Percentiles rank a stretch among this genome's conserved stretches.
phyloP scores from a whole-genome alignment of 2,329 filamentous ascomycete genomes.

The Colletotrichum australisinense region DNA sequence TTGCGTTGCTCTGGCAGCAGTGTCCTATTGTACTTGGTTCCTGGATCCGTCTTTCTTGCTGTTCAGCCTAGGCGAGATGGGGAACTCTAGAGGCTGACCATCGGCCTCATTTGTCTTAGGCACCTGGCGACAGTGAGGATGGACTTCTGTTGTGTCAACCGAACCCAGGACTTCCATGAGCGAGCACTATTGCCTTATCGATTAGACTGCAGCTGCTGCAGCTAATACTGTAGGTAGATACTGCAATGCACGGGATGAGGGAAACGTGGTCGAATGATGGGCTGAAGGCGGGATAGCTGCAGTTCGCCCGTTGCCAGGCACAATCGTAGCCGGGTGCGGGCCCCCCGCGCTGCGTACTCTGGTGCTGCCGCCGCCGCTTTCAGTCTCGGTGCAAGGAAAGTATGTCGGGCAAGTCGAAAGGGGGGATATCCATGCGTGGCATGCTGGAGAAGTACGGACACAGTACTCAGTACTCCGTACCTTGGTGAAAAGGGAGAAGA shows the following conservation, averaged over 20 bases:
- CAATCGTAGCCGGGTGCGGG: not conserved
- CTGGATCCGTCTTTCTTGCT: not conserved
- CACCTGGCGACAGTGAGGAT: too few species aligned
- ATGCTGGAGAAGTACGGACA: not conserved
- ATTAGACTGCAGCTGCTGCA: not conserved
- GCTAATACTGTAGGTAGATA: not conserved
- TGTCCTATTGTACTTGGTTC: not conserved
- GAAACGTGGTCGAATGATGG: constrained; percentile 4
- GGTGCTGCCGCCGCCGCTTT: not conserved
- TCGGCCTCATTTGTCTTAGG: not conserved
- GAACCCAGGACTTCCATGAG: too few species aligned
- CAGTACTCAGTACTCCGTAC: too few species aligned
- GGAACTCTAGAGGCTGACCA: not conserved
- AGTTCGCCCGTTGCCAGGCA: constrained; percentile 30
- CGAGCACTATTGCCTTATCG: not conserved
- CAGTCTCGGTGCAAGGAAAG: constrained; percentile 18
- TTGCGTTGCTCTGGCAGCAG: constrained; percentile 19
- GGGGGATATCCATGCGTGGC: constrained; percentile 5
- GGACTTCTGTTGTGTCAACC: too few species aligned
- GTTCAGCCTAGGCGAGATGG: not conserved
- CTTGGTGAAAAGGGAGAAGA: too few species aligned
- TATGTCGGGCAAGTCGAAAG: not conserved
- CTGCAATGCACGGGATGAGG: not conserved
- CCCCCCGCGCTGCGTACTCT: not conserved
- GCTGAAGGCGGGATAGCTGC: constrained; percentile 35